Evolutionary conservation across 768 basidiomycete species (phyloP).

Genomic region (Trichaptum fuscoviolaceum): DNA sequence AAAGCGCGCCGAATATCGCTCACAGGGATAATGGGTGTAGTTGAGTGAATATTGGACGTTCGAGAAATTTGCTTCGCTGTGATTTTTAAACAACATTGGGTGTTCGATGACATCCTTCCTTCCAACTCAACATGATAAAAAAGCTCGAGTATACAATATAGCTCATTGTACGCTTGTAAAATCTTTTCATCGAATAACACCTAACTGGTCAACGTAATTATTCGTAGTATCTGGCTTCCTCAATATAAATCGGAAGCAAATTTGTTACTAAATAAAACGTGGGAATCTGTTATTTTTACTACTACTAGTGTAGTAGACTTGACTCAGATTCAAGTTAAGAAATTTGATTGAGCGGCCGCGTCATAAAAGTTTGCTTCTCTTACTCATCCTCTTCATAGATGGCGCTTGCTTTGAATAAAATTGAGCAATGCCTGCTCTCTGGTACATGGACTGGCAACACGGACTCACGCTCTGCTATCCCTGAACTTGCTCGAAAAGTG

Average conservation of each 20-base stretch:
- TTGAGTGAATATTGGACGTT: background rate
- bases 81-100: too few relatives aligned
- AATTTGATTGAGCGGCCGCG: background rate
- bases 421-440: constrained; percentile 56
- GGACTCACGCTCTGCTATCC: constrained; percentile 17
- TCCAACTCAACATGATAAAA: too few relatives aligned
- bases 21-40: background rate
- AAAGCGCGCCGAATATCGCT: constrained; percentile 14
- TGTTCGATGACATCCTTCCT: too few relatives aligned
- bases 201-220: too few relatives aligned
- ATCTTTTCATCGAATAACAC: too few relatives aligned
- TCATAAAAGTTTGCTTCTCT: background rate
- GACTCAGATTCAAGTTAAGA: background rate
- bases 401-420: constrained; percentile 8
- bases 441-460: constrained; percentile 35
- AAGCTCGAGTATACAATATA: too few relatives aligned
- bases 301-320: too few relatives aligned
- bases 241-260: too few relatives aligned
- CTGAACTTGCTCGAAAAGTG: constrained; percentile 21
- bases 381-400: constrained; percentile 2
- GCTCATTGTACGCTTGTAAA: too few relatives aligned
- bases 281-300: background rate
- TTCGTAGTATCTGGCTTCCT: too few relatives aligned
- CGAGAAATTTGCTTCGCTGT: too few relatives aligned
- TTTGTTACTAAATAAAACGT: background rate